phyloP scores from a whole-genome alignment of 2,329 filamentous ascomycete species.

The Pseudocercospora eumusae region DNA sequence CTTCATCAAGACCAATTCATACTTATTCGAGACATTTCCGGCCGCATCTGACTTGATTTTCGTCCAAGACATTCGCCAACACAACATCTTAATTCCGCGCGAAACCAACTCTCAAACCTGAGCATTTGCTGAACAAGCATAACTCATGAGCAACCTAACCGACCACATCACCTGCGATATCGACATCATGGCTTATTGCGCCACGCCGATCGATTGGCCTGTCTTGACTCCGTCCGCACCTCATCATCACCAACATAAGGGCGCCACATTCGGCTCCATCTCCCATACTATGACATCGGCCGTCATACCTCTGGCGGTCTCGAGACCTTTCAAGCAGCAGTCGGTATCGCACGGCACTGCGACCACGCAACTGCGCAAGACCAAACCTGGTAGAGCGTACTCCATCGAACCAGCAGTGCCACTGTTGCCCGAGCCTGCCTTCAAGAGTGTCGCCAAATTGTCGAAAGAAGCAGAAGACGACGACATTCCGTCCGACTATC shows the following conservation, averaged over 20 bases:
- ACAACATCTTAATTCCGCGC: not conserved
- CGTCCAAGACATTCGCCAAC: not conserved
- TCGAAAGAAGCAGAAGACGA: not conserved
- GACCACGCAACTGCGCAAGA: not conserved
- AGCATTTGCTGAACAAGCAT: not conserved
- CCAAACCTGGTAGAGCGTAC: not conserved
- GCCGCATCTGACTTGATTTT: not conserved
- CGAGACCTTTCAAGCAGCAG: not conserved
- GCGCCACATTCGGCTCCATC: not conserved
- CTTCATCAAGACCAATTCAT: not conserved
- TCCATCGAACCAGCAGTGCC: not conserved
- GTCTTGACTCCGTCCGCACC: not conserved
- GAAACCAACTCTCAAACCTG: not conserved
- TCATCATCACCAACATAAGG: not conserved
- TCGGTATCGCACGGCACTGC: not conserved
- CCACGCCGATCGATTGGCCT: not conserved
- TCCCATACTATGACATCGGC: not conserved
- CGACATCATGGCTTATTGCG: not conserved
- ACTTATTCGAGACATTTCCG: slow-evolving; percentile 2
- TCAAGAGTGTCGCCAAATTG: not conserved
- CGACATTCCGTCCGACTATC: not conserved
- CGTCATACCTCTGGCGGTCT: not conserved
- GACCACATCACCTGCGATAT: not conserved
- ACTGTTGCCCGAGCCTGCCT: not conserved
- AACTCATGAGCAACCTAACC: not conserved